Base-by-base conservation (phyloP, 2,329 filamentous ascomycete genomes). In the Xylariaceae sp. region DNA sequence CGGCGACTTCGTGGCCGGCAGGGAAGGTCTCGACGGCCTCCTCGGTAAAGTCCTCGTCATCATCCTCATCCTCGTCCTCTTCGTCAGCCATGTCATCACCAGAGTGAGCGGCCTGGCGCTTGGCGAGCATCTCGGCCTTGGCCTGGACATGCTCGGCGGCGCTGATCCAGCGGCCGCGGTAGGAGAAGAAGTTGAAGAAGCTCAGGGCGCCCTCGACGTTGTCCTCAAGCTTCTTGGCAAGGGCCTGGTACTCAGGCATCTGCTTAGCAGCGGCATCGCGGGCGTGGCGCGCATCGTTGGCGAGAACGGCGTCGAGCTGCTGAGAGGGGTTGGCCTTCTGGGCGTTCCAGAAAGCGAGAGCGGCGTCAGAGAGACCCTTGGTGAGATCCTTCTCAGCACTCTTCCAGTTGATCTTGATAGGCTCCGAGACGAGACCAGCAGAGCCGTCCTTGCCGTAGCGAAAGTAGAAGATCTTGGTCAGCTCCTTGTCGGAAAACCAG, bases 131-230 rank as follows among this genome's bases (percentile, higher is more conserved):
- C 53, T 71, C 70, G 30, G 67, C 68, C 64, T 73, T 72, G 26
- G 81, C 83, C 57, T 76, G 72, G 61, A 72, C 74, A 40, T 77
- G 81, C 72, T 87, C 81, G 64, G 85, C 81, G 1, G 80, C 81
- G 43, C 75, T 79, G 56, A 87, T 75, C 64, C 79, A 81, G 50
- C 78, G 71, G 60, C 76, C 83, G 61, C 72, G 79, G 70, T 82
- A 89, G 12, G 79, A 83, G 68, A 89, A 89, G 77, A 84, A 86
- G 47, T 81, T 80, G 68, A 89, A 89, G 75, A 89, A 88, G 69
- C 80, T 84, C 36, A 77, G 63, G 9, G 76, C 76, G 60, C 64
- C 63, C 32, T 55, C 53, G 47, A 55, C 55, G 50, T 62, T 63
- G 51, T 55, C 55, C 42, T 61, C 55, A 22, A 66, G 56, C 53